These are phyloP conservation scores for Phytophthora agathidicida DNA, from an alignment of 352 stramenopile species.

Conservation along the genomic window DNA sequence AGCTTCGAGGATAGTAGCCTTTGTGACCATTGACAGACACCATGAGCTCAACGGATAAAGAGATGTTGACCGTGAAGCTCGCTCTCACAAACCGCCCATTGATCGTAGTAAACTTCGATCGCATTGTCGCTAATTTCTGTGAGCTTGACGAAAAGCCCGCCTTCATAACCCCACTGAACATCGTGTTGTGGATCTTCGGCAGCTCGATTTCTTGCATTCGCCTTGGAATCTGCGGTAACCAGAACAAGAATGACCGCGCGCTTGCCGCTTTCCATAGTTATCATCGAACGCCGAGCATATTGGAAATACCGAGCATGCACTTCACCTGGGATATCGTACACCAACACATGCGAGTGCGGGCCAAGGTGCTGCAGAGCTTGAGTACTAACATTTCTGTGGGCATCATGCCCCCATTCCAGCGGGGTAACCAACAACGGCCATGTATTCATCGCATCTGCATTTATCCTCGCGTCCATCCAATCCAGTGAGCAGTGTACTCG, in stretches of 20 bases:
- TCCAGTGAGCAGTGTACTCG: background rate
- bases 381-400: background rate
- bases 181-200: background rate
- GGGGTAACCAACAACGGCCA: too few relatives aligned
- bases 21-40: conserved; percentile 15
- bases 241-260: too few relatives aligned
- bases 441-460: background rate
- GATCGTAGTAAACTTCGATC: background rate
- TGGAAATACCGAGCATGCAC: too few relatives aligned
- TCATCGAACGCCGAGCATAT: too few relatives aligned
- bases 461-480: background rate
- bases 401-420: background rate
- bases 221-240: too few relatives aligned
- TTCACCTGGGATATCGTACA: too few relatives aligned
- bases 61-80: background rate
- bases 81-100: background rate
- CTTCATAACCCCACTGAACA: conserved; percentile 6
- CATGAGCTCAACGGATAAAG: conserved; percentile 19
- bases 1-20: background rate
- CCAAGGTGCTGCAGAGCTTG: background rate
- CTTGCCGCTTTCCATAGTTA: too few relatives aligned
- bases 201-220: too few relatives aligned
- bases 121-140: background rate
- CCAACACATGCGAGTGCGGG: too few relatives aligned
- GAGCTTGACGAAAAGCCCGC: background rate